Percentiles rank a stretch among this genome's conserved stretches.
These are phyloP conservation scores for Lathyrus oleraceus DNA, from an alignment of 306 rosid genomes.

Conservation along the genomic window DNA sequence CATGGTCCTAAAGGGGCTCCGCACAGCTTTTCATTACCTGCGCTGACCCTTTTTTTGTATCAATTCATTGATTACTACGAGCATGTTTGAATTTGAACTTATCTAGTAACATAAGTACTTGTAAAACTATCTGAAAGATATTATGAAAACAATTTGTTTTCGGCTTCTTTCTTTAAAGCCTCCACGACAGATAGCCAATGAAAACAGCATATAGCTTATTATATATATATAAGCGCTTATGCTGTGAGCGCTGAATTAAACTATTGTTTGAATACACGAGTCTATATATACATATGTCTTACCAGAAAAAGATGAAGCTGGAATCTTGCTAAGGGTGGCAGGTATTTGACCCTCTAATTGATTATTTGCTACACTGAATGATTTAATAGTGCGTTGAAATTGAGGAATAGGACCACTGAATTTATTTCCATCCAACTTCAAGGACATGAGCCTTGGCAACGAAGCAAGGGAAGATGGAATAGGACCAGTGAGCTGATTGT, in stretches of 20 bases:
- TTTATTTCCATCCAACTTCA: slow-evolving; percentile 58
- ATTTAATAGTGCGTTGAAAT: slow-evolving; percentile 36
- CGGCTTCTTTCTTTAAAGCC: neutral
- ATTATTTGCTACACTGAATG: slow-evolving; percentile 59
- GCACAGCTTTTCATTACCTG: slow-evolving; percentile 73
- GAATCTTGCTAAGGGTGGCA: slow-evolving; percentile 27
- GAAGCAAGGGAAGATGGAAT: slow-evolving; percentile 58
- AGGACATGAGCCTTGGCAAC: slow-evolving; percentile 53
- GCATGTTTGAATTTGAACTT: neutral
- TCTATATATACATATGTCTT: neutral
- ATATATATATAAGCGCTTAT: neutral
- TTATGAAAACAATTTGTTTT: neutral
- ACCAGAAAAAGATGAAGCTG: slow-evolving; percentile 62
- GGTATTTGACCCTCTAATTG: slow-evolving; percentile 74
- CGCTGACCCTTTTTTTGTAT: slow-evolving; percentile 19
- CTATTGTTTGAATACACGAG: neutral
- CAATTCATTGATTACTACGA: neutral
- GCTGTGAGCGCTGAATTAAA: neutral
- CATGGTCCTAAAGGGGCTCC: slow-evolving; percentile 66
- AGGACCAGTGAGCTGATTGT: slow-evolving; percentile 55
- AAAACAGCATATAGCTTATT: neutral
- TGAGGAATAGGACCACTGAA: slow-evolving; percentile 67
- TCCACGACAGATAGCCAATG: neutral
- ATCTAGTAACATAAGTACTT: neutral
- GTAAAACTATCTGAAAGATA: neutral